Evolutionary conservation across 257 asterid species (phyloP).

Genomic region (Scutellaria barbata): DNA sequence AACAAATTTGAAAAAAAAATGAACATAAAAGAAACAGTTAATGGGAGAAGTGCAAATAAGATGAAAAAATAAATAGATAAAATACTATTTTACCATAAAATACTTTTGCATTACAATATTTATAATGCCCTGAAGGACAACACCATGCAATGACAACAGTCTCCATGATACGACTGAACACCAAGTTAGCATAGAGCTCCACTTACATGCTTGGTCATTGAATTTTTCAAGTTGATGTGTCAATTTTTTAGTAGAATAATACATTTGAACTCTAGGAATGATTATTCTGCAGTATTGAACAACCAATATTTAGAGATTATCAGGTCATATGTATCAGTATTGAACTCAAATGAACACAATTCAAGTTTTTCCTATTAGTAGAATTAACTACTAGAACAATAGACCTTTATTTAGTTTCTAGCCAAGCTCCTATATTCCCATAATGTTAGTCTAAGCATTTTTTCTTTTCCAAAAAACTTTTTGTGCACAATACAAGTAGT

Average conservation of each 20-base stretch:
- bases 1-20: no score
- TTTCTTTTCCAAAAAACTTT: no score
- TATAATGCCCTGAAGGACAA: conserved; percentile 51
- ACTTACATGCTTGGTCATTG: not conserved
- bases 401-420: conserved; percentile 8
- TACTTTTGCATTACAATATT: conserved; percentile 65
- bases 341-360: conserved; percentile 10
- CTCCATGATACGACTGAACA: conserved; percentile 55
- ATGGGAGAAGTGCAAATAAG: conserved; percentile 17
- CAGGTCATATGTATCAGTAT: not conserved
- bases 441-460: conserved; percentile 13
- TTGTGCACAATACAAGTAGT: conserved; percentile 23
- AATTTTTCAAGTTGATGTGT: not conserved
- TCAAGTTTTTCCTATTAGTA: conserved; percentile 1
- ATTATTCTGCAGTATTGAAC: conserved; percentile 12
- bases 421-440: not conserved
- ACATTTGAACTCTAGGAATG: not conserved
- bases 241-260: not conserved
- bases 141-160: conserved; percentile 57
- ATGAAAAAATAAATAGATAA: not conserved
- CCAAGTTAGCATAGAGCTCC: conserved; percentile 35
- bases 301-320: conserved; percentile 17
- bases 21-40: no score
- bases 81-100: conserved; percentile 48
- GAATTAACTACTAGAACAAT: conserved; percentile 29